Base-by-base conservation (phyloP, 2,329 filamentous ascomycete genomes). In the Pseudocercospora eumusae region DNA sequence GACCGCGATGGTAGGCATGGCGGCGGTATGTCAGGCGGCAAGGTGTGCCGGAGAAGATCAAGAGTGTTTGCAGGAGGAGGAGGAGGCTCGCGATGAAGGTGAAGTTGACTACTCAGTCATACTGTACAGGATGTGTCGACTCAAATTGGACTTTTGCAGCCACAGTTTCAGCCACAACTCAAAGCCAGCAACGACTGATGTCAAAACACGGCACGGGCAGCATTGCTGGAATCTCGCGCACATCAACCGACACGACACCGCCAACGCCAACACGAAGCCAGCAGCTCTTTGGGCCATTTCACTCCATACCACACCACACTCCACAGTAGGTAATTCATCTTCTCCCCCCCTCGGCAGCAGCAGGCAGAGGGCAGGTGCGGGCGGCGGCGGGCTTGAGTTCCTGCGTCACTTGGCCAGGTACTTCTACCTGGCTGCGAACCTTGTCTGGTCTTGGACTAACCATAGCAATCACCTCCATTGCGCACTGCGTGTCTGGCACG, bases 1-100 rank as follows among this genome's bases (percentile, higher is more conserved):
- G 72, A 98, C 93, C 71, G 89, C 85, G 72, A 99, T 97, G 76
- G 95, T 99, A 80, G 95, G 95, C 95, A 97, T 97, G 64, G 77
- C 86, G 78, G 49, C 49, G 45, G 75, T 40, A 28, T 15, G 0
- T 49, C 23, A 25, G 15, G 20, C 44, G 5, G 2, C 5, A 5
- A 1, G 13, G 20, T 49, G 18, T 25, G 20, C 20, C 23, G 4
- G 44, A 4, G 21, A 23, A 13, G 8, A 40, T n/a, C 15, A 40
- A 18, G 36, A 6, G 50, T 31, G 40, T 23, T 18, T 25, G 49
- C 33, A 13, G 40, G 31, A 42, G 20, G 36, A 28, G 45, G 36
- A 40, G 36, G 15, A 13, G n/a, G n/a, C n/a, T 40, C 15, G 36
- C 36, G 36, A 15, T 18, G 36, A 25, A 15, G 36, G 15, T 40